Conservation (phyloP, 2,329 filamentous ascomycete species). For the Aspergillus cejpii region DNA sequence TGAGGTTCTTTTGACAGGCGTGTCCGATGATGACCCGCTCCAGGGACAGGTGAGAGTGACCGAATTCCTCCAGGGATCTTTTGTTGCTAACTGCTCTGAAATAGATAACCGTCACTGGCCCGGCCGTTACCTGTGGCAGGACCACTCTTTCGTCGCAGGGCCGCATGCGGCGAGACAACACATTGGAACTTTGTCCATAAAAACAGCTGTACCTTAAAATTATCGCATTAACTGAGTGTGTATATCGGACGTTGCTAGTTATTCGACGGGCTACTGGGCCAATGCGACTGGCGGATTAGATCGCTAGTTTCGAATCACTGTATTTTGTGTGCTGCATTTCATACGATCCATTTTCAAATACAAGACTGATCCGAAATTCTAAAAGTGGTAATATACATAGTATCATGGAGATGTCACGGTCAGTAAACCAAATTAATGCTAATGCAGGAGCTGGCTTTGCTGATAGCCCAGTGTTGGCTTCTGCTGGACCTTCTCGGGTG, state of each 20-base stretch:
- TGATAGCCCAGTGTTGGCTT: slow-evolving; percentile 18
- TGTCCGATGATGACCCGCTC: slow-evolving; percentile 28
- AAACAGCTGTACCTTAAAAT: slow-evolving; percentile 1
- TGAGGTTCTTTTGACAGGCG: slow-evolving; percentile 61
- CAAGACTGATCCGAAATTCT: slow-evolving; percentile 16
- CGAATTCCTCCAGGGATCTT: neutral
- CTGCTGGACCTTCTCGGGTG: slow-evolving; percentile 15
- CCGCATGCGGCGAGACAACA: slow-evolving; percentile 64
- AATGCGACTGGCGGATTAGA: neutral
- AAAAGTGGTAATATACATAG: slow-evolving; percentile 22
- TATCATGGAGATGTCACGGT: slow-evolving; percentile 3
- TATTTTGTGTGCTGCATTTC: neutral
- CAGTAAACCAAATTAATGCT: slow-evolving; percentile 2
- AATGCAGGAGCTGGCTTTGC: slow-evolving; percentile 15
- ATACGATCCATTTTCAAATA: slow-evolving; percentile 16
- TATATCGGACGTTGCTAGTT: neutral
- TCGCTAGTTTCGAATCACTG: neutral
- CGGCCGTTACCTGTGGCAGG: slow-evolving; percentile 64
- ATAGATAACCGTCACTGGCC: slow-evolving; percentile 65
- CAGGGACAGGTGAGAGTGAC: slow-evolving; percentile 54
- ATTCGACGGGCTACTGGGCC: neutral
- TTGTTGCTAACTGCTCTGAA: slow-evolving; percentile 13
- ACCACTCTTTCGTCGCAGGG: slow-evolving; percentile 58
- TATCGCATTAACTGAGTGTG: neutral
- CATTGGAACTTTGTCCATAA: slow-evolving; percentile 49